Percentiles rank a stretch among this genome's conserved stretches.
Evolutionary conservation across 805 yeast species (phyloP).

Genomic region (Osmozyma mogii): DNA sequence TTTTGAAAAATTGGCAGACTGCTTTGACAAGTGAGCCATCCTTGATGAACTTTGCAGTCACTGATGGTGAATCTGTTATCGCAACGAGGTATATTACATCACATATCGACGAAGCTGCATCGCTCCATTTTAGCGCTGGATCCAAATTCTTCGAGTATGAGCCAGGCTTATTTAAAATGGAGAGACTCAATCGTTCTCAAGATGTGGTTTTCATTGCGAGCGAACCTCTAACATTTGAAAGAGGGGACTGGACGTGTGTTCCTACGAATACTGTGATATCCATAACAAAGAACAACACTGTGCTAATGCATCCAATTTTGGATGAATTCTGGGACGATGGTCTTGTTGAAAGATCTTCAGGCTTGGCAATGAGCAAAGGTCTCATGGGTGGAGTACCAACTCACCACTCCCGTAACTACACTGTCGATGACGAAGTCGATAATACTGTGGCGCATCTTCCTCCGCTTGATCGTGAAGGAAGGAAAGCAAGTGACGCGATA

Average conservation of each 20-base stretch:
- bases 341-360: slow-evolving; percentile 61
- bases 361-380: slow-evolving; percentile 84
- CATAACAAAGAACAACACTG: slow-evolving; percentile 69
- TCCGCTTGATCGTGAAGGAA: slow-evolving; percentile 31
- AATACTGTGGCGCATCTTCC: slow-evolving; percentile 22
- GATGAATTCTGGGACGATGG: slow-evolving; percentile 83
- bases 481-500: slow-evolving; percentile 12
- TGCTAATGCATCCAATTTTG: slow-evolving; percentile 79
- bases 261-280: slow-evolving; percentile 88
- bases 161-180: slow-evolving; percentile 92
- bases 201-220: slow-evolving; percentile 95
- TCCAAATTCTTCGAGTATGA: slow-evolving; percentile 82
- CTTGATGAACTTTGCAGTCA: slow-evolving; percentile 84
- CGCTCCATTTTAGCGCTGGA: slow-evolving; percentile 90
- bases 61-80: slow-evolving; percentile 84
- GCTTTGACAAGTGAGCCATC: slow-evolving; percentile 62
- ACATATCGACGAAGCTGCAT: slow-evolving; percentile 90
- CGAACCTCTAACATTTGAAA: slow-evolving; percentile 92
- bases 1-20: slow-evolving; percentile 72
- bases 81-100: slow-evolving; percentile 87
- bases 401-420: slow-evolving; percentile 20
- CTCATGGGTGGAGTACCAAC: slow-evolving; percentile 87
- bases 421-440: slow-evolving; percentile 13
- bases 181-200: slow-evolving; percentile 84
- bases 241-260: slow-evolving; percentile 96